A percentile compares a stretch with the other conserved stretches of the same genome.
Evolutionary conservation across 805 yeast genomes (phyloP).

Genomic region (Nakazawaea sp.): DNA sequence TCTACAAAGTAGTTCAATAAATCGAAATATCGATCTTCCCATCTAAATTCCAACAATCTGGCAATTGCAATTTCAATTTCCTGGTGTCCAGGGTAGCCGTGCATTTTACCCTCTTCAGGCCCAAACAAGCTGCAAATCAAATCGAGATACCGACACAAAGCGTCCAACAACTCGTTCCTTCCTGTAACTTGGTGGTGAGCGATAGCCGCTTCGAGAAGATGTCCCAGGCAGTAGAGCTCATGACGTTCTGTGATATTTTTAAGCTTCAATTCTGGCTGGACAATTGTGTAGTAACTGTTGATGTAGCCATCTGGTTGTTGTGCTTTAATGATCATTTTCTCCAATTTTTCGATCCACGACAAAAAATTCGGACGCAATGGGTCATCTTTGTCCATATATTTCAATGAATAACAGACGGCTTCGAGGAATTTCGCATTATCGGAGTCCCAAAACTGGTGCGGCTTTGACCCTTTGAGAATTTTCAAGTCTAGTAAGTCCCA

Average conservation of each 20-base stretch:
- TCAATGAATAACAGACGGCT: conserved; percentile 15
- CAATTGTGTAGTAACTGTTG: conserved; percentile 17
- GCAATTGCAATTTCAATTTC: conserved; percentile 21
- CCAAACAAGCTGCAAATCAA: conserved; percentile 16
- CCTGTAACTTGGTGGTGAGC: conserved; percentile 17
- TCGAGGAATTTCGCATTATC: conserved; percentile 20
- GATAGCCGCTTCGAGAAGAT: conserved; percentile 19
- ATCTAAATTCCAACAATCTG: conserved; percentile 14
- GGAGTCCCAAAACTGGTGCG: conserved; percentile 21
- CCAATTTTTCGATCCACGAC: conserved; percentile 16
- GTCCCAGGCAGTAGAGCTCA: conserved; percentile 18
- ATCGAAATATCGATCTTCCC: conserved; percentile 14
- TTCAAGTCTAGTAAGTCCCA: conserved; percentile 16
- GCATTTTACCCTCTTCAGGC: conserved; percentile 13
- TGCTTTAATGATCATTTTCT: conserved; percentile 15
- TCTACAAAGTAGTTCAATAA: conserved; percentile 17
- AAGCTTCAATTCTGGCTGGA: conserved; percentile 14
- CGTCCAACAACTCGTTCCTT: conserved; percentile 13
- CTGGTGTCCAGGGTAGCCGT: conserved; percentile 22
- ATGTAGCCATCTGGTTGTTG: conserved; percentile 21
- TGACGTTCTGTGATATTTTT: conserved; percentile 11
- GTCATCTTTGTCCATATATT: conserved; percentile 13
- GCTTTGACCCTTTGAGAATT: conserved; percentile 12
- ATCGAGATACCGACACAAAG: conserved; percentile 16
- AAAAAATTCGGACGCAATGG: conserved; percentile 8